Evolutionary conservation across 495 filamentous ascomycete genomes (phyloP).

Genomic region (Penicillium herquei): DNA sequence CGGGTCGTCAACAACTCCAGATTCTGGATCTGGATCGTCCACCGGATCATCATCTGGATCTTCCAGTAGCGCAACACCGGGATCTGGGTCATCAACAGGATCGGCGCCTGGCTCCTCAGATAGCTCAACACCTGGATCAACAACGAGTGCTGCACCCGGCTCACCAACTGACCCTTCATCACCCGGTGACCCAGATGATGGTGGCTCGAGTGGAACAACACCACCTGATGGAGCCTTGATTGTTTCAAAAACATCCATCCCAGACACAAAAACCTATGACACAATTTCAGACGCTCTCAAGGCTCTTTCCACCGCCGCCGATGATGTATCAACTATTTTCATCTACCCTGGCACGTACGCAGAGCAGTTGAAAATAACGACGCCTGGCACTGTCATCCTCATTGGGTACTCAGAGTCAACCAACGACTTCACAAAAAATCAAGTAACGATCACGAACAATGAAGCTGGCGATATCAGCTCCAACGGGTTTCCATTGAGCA

Average conservation of each 20-base stretch:
- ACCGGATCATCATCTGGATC: neutral
- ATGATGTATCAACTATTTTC: neutral
- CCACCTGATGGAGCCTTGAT: constrained; percentile 3
- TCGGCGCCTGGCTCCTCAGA: neutral
- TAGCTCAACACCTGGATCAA: no score
- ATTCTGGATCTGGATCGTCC: neutral
- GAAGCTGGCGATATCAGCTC: neutral
- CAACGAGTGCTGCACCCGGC: no score
- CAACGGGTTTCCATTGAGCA: neutral
- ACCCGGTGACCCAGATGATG: neutral
- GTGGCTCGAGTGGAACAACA: neutral
- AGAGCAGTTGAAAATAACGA: neutral
- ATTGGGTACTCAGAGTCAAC: neutral
- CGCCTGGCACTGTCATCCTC: neutral
- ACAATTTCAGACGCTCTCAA: neutral
- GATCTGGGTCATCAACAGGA: neutral
- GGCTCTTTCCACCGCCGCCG: neutral
- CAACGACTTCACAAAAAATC: neutral
- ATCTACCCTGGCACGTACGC: constrained; percentile 3
- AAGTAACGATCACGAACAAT: neutral
- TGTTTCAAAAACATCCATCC: constrained; percentile 1
- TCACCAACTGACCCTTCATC: no score
- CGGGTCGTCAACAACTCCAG: no score
- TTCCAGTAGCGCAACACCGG: no score
- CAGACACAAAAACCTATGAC: neutral